These are phyloP conservation scores for Suhomyces xylopsoci DNA, from an alignment of 805 yeast genomes.

Conservation along the genomic window DNA sequence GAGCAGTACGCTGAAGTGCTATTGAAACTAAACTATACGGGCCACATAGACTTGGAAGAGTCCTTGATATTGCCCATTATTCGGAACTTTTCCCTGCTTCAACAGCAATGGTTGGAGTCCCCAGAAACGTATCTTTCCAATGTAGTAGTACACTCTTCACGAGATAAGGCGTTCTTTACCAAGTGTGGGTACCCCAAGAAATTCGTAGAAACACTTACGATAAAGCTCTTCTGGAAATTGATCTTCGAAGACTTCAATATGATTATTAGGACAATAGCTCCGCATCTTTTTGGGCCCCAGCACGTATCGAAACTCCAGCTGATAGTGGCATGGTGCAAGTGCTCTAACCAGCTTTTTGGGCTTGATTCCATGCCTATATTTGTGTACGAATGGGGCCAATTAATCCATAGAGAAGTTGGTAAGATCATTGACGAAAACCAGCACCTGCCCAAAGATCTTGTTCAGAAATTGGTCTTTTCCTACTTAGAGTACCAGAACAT, in stretches of 20 bases:
- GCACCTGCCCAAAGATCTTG: background rate
- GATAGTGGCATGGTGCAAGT: constrained; percentile 1
- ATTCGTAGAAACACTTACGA: constrained; percentile 17
- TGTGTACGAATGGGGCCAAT: constrained; percentile 25
- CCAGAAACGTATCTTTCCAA: constrained; percentile 9
- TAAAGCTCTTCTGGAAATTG: constrained; percentile 27
- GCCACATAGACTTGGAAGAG: constrained; percentile 11
- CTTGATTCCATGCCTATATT: constrained; percentile 19
- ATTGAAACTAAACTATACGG: constrained; percentile 18
- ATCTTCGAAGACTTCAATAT: constrained; percentile 25
- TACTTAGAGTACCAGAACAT: constrained; percentile 12
- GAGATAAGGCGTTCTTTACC: constrained; percentile 11
- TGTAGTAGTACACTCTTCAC: constrained; percentile 7
- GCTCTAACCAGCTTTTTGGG: constrained; percentile 10
- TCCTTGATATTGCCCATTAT: constrained; percentile 10
- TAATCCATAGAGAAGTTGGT: constrained; percentile 3
- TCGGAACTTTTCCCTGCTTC: constrained; percentile 14
- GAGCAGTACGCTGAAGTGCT: constrained; percentile 16
- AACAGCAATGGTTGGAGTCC: constrained; percentile 14
- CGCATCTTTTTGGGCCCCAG: constrained; percentile 13
- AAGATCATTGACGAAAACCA: constrained; percentile 4
- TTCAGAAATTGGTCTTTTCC: constrained; percentile 10
- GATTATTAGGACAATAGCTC: constrained; percentile 19
- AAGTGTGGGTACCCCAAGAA: constrained; percentile 8
- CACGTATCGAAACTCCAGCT: background rate